Percentiles rank a stretch among this genome's conserved stretches.
These are phyloP conservation scores for Rheum nobile DNA, from an alignment of 148 eudicot species.

Conservation along the genomic window DNA sequence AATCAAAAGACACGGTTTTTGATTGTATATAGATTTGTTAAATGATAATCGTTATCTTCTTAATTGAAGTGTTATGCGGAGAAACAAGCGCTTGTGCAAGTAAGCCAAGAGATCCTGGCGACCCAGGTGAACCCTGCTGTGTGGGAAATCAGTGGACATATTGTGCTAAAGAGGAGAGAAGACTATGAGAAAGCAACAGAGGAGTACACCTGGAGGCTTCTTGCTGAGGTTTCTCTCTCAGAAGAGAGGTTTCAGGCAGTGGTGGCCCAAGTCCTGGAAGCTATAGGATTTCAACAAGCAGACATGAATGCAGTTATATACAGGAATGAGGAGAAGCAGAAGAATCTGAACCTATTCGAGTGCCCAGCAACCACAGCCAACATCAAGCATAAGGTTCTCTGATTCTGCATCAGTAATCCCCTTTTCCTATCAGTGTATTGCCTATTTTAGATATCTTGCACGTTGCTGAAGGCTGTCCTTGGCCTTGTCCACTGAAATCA, in stretches of 20 bases:
- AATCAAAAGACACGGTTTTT: not conserved
- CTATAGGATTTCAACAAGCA: constrained; percentile 23
- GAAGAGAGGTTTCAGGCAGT: constrained; percentile 54
- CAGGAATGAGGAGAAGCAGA: not conserved
- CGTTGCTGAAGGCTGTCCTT: too few species aligned
- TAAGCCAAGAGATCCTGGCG: constrained; percentile 48
- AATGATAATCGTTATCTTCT: not conserved
- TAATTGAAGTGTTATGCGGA: constrained; percentile 58
- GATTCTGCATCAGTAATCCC: not conserved
- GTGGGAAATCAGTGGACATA: constrained; percentile 84
- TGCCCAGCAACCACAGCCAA: not conserved
- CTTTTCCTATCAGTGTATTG: not conserved
- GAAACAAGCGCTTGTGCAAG: constrained; percentile 74
- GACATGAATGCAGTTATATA: constrained; percentile 1
- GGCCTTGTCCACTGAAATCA: too few species aligned
- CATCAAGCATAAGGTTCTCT: not conserved
- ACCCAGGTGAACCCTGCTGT: constrained; percentile 86
- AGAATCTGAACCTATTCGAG: not conserved
- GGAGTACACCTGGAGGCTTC: constrained; percentile 63
- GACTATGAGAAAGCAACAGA: constrained; percentile 63
- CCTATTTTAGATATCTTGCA: too few species aligned
- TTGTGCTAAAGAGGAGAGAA: constrained; percentile 59
- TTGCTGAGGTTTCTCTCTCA: constrained; percentile 66
- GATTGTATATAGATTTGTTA: not conserved
- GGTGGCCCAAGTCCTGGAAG: constrained; percentile 36